These are phyloP conservation scores for Pyrenochaeta sp. DNA, from an alignment of 2,329 filamentous ascomycete species.

Conservation along the genomic window DNA sequence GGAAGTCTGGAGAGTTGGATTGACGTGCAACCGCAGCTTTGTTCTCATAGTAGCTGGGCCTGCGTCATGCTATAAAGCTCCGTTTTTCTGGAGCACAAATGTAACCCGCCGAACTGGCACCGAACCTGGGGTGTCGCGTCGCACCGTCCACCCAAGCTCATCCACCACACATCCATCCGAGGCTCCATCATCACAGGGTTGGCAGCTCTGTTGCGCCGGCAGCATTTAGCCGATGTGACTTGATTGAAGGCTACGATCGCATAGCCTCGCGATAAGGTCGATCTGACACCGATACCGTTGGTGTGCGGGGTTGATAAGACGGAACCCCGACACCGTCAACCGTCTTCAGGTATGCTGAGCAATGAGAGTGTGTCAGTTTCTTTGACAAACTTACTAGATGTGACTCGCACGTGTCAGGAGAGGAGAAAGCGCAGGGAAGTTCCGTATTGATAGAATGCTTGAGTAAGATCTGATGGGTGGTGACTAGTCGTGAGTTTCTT, in stretches of 20 bases:
- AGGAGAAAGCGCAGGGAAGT: background rate
- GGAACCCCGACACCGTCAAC: background rate
- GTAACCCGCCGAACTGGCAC: conserved; percentile 9
- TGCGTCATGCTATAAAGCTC: conserved; percentile 16
- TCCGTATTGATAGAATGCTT: background rate
- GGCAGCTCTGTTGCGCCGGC: no score
- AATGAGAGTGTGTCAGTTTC: background rate
- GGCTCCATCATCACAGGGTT: background rate
- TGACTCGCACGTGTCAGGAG: background rate
- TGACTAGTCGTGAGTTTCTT: no score
- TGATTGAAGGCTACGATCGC: background rate
- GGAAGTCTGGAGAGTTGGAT: background rate
- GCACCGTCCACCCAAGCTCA: background rate
- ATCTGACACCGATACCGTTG: conserved; percentile 1
- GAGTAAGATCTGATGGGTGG: no score
- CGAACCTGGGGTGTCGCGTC: conserved; percentile 1
- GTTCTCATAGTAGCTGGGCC: background rate
- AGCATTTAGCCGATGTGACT: conserved; percentile 7
- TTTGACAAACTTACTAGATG: background rate
- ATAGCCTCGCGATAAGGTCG: conserved; percentile 3
- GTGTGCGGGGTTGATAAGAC: conserved; percentile 1
- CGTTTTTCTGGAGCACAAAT: conserved; percentile 10
- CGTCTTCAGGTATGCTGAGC: background rate
- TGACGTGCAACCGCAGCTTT: background rate
- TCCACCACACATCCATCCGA: background rate